Conservation (phyloP, 306 rosid species). For the Abrus pulchellus region DNA sequence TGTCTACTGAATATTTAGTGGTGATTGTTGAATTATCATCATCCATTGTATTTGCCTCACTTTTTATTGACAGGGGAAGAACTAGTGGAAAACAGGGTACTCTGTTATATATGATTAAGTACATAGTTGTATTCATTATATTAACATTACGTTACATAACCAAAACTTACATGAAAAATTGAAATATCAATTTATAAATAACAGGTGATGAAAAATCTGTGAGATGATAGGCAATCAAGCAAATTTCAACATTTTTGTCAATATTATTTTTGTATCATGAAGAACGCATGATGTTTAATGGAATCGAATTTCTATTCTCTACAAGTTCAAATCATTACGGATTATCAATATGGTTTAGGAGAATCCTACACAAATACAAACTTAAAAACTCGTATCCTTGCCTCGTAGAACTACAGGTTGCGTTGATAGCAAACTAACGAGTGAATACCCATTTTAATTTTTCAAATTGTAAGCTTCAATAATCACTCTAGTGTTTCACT, state of each 20-base stretch:
- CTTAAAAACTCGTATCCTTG: not conserved
- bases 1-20: not conserved
- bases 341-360: not conserved
- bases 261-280: not conserved
- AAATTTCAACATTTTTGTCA: not conserved
- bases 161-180: not conserved
- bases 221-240: constrained; percentile 4
- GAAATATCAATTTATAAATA: not conserved
- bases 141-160: not conserved
- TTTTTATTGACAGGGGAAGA: not conserved
- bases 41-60: not conserved
- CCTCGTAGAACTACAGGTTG: not conserved
- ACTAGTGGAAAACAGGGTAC: constrained; percentile 4
- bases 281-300: not conserved
- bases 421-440: not conserved
- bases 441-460: no score
- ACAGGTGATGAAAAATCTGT: not conserved
- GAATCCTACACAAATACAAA: not conserved
- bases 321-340: not conserved
- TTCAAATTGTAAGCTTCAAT: no score
- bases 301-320: not conserved
- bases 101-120: not conserved
- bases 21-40: not conserved
- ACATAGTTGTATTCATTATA: not conserved
- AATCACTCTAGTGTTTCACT: no score